These are phyloP conservation scores for Cryptococcus sp. DNA, from an alignment of 1,284 basidiomycete genomes.

Conservation along the genomic window DNA sequence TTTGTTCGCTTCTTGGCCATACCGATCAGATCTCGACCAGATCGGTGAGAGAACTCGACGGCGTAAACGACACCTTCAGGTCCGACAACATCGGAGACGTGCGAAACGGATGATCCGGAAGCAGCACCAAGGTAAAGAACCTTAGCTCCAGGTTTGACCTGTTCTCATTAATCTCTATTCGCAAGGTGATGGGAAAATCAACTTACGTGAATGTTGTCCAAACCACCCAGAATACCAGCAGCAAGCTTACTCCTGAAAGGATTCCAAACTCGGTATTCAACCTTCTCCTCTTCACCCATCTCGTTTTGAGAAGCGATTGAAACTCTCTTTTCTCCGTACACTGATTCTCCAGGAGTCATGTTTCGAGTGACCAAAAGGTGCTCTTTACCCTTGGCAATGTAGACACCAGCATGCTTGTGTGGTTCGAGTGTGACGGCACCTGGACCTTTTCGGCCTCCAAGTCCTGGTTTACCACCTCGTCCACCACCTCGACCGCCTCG, in stretches of 20 bases:
- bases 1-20: conserved; percentile 99
- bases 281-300: conserved; percentile 70
- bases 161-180: background rate
- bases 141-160: conserved; percentile 87
- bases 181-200: background rate
- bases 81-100: conserved; percentile 97
- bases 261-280: conserved; percentile 99
- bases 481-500: conserved; percentile 52
- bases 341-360: conserved; percentile 92
- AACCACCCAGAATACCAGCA: conserved; percentile 91
- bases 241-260: conserved; percentile 97
- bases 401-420: conserved; percentile 89
- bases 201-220: conserved; percentile 77
- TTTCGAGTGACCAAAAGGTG: conserved; percentile 97
- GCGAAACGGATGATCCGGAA: conserved; percentile 88
- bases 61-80: conserved; percentile 97
- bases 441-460: conserved; percentile 63
- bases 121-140: conserved; percentile 98
- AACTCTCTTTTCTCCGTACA: conserved; percentile 98
- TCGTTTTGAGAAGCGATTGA: conserved; percentile 63
- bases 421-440: conserved; percentile 88
- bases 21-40: conserved; percentile 94
- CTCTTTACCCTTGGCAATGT: conserved; percentile 89
- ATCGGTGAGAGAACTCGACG: conserved; percentile 95
- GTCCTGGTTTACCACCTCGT: conserved; percentile 51